phyloP scores from a whole-genome alignment of 2,329 filamentous ascomycete genomes.

The Juglanconis juglandina region DNA sequence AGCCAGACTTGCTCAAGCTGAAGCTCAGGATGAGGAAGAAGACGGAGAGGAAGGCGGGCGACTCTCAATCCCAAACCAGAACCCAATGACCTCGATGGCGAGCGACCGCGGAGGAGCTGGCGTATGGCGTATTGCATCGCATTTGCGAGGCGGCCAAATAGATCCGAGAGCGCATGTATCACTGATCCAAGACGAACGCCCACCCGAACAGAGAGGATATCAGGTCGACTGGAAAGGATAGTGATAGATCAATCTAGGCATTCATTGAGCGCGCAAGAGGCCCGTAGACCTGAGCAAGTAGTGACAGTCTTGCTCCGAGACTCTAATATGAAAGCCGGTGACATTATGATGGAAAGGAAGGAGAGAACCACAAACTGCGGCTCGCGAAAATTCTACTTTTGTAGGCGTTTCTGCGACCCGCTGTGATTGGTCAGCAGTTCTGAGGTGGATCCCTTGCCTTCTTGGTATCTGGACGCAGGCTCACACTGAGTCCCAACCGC shows the following conservation, averaged over 20 bases:
- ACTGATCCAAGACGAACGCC: conserved; percentile 35
- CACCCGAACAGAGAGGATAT: conserved; percentile 40
- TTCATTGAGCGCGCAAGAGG: conserved; percentile 97
- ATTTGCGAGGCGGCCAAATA: background rate
- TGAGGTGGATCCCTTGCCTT: background rate
- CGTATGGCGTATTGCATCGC: background rate
- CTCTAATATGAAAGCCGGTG: conserved; percentile 96
- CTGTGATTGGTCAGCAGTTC: background rate
- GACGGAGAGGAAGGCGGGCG: conserved; percentile 16
- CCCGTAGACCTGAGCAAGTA: conserved; percentile 87
- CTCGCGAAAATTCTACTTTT: conserved; percentile 19
- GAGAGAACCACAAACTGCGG: conserved; percentile 28
- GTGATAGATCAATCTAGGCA: conserved; percentile 77
- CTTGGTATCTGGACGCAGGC: background rate
- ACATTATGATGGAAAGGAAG: conserved; percentile 66
- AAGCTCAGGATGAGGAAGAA: conserved; percentile 76
- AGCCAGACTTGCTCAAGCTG: conserved; percentile 70
- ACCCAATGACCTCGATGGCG: background rate
- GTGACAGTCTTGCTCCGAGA: conserved; percentile 91
- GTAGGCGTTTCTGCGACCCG: background rate
- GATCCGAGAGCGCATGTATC: conserved; percentile 28
- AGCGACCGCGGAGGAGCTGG: background rate
- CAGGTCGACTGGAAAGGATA: conserved; percentile 69
- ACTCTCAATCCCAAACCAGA: conserved; percentile 2
- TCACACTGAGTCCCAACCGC: background rate